Conservation (phyloP, 768 basidiomycete genomes). For the Boletus tomentosulus region DNA sequence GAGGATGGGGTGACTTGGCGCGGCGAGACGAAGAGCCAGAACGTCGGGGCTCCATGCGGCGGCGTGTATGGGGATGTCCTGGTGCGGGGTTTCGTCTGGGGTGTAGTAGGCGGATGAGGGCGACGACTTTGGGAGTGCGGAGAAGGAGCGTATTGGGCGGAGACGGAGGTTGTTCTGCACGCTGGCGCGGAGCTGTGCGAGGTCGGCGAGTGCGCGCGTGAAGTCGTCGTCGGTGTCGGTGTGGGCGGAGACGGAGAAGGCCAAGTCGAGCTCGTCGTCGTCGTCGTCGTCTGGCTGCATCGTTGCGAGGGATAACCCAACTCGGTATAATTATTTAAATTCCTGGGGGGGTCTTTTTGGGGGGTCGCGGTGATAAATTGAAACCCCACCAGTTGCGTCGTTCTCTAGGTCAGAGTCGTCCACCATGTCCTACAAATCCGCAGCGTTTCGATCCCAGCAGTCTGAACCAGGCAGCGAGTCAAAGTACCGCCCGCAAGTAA, state of each 20-base stretch:
- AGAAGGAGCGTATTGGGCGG: constrained; percentile 65
- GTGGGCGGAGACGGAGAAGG: constrained; percentile 27
- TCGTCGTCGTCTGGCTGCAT: not conserved
- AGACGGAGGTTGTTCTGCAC: constrained; percentile 76
- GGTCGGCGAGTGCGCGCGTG: constrained; percentile 59
- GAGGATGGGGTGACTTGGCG: constrained; percentile 56
- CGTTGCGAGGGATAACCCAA: not conserved
- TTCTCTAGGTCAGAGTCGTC: not conserved
- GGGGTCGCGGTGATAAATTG: constrained; percentile 21
- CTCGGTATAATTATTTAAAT: not conserved
- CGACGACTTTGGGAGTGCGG: constrained; percentile 45
- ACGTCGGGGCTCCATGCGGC: constrained; percentile 37
- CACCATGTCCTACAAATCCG: constrained; percentile 31
- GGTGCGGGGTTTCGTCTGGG: constrained; percentile 38
- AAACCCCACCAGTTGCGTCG: constrained; percentile 19
- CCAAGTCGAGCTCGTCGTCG: constrained; percentile 24
- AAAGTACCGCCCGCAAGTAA: constrained; percentile 52
- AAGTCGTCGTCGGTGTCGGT: constrained; percentile 55
- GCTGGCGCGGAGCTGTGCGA: constrained; percentile 64
- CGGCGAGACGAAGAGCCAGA: constrained; percentile 47
- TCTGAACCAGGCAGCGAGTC: constrained; percentile 15
- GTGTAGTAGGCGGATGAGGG: constrained; percentile 47
- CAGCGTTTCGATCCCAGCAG: constrained; percentile 25
- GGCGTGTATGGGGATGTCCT: constrained; percentile 16
- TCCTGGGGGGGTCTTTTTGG: not conserved